Base-by-base conservation (phyloP, 805 yeast genomes). In the Saccharomycopsis synnaedendra region DNA sequence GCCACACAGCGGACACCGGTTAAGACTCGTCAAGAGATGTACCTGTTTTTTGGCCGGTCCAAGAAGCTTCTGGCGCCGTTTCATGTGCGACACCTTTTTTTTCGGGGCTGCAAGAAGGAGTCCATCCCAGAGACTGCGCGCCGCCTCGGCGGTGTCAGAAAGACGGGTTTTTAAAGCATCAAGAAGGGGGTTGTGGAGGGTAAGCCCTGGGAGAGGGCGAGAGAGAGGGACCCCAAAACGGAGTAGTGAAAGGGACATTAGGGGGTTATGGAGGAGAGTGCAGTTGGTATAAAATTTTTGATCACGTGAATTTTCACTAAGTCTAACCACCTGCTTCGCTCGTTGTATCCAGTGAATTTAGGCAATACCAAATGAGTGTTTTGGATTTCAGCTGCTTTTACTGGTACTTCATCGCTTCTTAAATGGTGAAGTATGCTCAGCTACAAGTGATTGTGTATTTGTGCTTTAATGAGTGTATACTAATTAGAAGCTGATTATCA, bases 1-100 rank as follows among this genome's bases (percentile, higher is more conserved):
- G 41, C 98, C 98, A 68, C 98, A 90, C 0, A 96, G 82, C 3
- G 97, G 97, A 62, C 98, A 90, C 62, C 95, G 76, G 53, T 83
- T 86, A 58, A 93, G 69, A 60, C 85, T 82, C 48, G 80, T 75
- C 54, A 85, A 71, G 44, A 81, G 80, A 62, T 85, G 78, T 55
- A 85, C 69, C 57, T 88, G 93, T 63, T 87, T 90, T 49, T 78
- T 74, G 7, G 85, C 94, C 3, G 90, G 86, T 5, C 87, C 88
- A 55, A 85, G 76, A 56, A 83, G 78, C 67, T 89, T 79, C 61
- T 77, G 82, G 64, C 97, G 80, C 59, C 85, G 84, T 64, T 86
- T 85, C 67, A 78, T 78, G 62, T 87, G 86, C 5, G 97, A 87
- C 2, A 79, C 79, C 64, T 88, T 89, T 76, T 89, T 88, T 71